phyloP scores from a whole-genome alignment of 805 yeast species.

The Candida golubevii region DNA sequence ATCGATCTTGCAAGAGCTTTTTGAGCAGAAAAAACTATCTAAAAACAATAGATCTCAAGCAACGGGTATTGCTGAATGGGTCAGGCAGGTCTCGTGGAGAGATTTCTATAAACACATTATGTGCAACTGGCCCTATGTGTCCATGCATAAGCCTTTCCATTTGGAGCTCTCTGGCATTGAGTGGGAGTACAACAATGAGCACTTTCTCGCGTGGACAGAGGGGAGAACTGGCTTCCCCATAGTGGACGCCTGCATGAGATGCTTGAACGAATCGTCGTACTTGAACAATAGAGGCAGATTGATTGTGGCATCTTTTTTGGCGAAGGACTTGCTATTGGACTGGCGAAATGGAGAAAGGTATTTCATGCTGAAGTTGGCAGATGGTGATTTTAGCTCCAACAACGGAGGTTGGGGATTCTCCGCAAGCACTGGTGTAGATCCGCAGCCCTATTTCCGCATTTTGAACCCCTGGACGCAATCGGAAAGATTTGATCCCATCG shows the following conservation, averaged over 20 bases:
- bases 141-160: constrained; percentile 48
- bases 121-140: constrained; percentile 46
- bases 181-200: constrained; percentile 41
- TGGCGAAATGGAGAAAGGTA: constrained; percentile 54
- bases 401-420: constrained; percentile 58
- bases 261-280: constrained; percentile 47
- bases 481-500: constrained; percentile 45
- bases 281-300: constrained; percentile 52
- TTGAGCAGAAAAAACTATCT: constrained; percentile 21
- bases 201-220: constrained; percentile 47
- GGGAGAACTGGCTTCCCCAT: constrained; percentile 55
- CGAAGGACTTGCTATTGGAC: constrained; percentile 48
- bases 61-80: constrained; percentile 39
- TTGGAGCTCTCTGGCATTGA: constrained; percentile 37
- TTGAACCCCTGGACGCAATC: constrained; percentile 51
- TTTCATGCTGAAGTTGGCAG: constrained; percentile 46
- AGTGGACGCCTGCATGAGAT: constrained; percentile 56
- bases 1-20: constrained; percentile 28
- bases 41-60: constrained; percentile 24
- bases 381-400: constrained; percentile 52
- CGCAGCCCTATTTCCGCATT: constrained; percentile 55
- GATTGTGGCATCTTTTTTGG: constrained; percentile 49
- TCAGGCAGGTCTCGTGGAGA: constrained; percentile 56
- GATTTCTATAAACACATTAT: constrained; percentile 52
- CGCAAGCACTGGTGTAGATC: constrained; percentile 49